Conservation (phyloP, 2,329 filamentous ascomycete genomes). For the Phyllosticta capitalensis region DNA sequence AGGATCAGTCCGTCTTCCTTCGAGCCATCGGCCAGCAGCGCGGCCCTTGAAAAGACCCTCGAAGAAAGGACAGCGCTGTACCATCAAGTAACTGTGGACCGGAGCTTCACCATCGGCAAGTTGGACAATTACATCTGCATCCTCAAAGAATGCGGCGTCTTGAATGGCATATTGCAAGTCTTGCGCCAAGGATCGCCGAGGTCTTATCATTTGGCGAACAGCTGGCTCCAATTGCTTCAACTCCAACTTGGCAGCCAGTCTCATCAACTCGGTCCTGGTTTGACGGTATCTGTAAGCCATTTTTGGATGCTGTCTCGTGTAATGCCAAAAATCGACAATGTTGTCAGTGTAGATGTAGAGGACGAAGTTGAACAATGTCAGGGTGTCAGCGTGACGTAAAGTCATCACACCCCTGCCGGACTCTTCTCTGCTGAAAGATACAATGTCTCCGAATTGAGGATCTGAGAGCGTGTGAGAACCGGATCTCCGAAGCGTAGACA, state of each 20-base stretch:
- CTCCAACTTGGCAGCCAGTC: constrained; percentile 60
- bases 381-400: constrained; percentile 63
- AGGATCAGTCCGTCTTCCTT: constrained; percentile 49
- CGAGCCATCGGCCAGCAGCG: constrained; percentile 75
- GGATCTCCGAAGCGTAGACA: constrained; percentile 48
- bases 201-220: constrained; percentile 62
- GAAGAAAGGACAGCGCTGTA: constrained; percentile 85
- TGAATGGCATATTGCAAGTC: constrained; percentile 64
- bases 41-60: constrained; percentile 82
- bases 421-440: constrained; percentile 46
- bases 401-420: constrained; percentile 49
- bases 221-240: constrained; percentile 66
- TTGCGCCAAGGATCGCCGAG: constrained; percentile 52
- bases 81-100: constrained; percentile 71
- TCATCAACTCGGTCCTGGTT: constrained; percentile 80
- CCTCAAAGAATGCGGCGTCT: constrained; percentile 63
- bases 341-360: constrained; percentile 74
- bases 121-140: constrained; percentile 70
- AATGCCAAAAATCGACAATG: constrained; percentile 79
- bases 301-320: constrained; percentile 54
- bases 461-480: constrained; percentile 43
- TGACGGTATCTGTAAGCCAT: constrained; percentile 67
- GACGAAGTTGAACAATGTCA: constrained; percentile 70
- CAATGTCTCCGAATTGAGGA: constrained; percentile 39
- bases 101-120: constrained; percentile 60